Evolutionary conservation across 805 yeast genomes (phyloP).

Genomic region (Cyberlindnera americana): DNA sequence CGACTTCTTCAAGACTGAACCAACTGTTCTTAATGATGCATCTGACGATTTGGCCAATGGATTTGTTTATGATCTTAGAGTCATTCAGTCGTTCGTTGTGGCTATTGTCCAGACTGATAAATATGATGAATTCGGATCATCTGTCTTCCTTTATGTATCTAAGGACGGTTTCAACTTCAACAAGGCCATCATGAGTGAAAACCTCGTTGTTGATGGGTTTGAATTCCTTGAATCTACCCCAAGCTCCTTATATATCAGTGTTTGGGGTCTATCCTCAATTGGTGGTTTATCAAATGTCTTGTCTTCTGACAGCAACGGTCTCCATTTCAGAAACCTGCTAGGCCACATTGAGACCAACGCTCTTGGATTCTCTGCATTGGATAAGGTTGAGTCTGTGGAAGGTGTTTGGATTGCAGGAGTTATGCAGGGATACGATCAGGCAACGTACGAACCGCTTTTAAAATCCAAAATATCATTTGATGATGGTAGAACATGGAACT

Average conservation of each 20-base stretch:
- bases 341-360: slow-evolving; percentile 34
- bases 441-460: slow-evolving; percentile 18
- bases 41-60: slow-evolving; percentile 28
- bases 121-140: slow-evolving; percentile 23
- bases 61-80: slow-evolving; percentile 30
- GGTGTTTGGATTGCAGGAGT: slow-evolving; percentile 60
- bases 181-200: slow-evolving; percentile 31
- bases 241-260: slow-evolving; percentile 39
- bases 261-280: slow-evolving; percentile 21
- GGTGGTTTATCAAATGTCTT: slow-evolving; percentile 16
- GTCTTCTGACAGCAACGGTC: slow-evolving; percentile 49
- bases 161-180: slow-evolving; percentile 33
- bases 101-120: slow-evolving; percentile 27
- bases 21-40: slow-evolving; percentile 29
- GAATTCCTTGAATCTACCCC: slow-evolving; percentile 35
- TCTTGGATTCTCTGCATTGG: slow-evolving; percentile 33
- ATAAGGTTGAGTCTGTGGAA: slow-evolving; percentile 48
- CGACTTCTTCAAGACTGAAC: slow-evolving; percentile 41
- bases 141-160: slow-evolving; percentile 28
- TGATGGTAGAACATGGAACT: slow-evolving; percentile 37
- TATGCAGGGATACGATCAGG: slow-evolving; percentile 19
- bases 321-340: slow-evolving; percentile 43
- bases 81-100: slow-evolving; percentile 34
- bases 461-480: slow-evolving; percentile 37
- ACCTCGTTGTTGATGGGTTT: slow-evolving; percentile 22